These are phyloP conservation scores for Hansenula sp. DNA, from an alignment of 1,139 yeast genomes.

Conservation along the genomic window DNA sequence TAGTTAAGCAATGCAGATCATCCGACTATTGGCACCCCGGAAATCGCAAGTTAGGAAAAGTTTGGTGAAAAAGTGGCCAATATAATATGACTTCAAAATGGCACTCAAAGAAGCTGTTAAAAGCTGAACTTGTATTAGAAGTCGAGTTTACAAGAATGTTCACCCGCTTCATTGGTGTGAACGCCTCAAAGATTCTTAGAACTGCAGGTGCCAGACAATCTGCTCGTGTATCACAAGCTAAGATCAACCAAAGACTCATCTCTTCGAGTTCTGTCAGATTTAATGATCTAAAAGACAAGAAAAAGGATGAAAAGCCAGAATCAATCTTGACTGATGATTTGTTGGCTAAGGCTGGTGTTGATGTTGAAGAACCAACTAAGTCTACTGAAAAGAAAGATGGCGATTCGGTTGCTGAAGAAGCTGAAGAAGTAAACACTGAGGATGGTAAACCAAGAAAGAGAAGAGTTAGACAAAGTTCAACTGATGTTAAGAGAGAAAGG, in stretches of 20 bases:
- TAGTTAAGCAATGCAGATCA: too few relatives aligned
- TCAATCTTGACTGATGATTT: conserved; percentile 78
- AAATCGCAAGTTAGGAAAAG: neutral
- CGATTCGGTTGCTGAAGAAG: conserved; percentile 15
- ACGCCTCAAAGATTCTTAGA: too few relatives aligned
- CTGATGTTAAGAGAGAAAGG: conserved; percentile 61
- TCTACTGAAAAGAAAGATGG: conserved; percentile 7
- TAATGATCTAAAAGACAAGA: conserved; percentile 16
- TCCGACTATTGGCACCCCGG: too few relatives aligned
- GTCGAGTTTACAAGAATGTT: neutral
- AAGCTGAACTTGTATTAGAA: neutral
- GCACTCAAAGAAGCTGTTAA: too few relatives aligned
- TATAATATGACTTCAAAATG: too few relatives aligned
- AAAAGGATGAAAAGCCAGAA: conserved; percentile 35
- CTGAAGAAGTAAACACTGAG: conserved; percentile 17
- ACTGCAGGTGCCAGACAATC: neutral
- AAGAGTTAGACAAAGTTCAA: conserved; percentile 57
- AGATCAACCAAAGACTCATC: conserved; percentile 10
- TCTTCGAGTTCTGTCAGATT: conserved; percentile 11
- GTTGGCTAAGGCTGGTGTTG: conserved; percentile 82
- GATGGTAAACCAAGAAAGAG: conserved; percentile 29
- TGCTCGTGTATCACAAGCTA: neutral
- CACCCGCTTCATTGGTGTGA: neutral
- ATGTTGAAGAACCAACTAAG: conserved; percentile 31
- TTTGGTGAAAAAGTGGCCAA: neutral